Conservation (phyloP, 345 rosid genomes). For the Eutrema yunnanense region DNA sequence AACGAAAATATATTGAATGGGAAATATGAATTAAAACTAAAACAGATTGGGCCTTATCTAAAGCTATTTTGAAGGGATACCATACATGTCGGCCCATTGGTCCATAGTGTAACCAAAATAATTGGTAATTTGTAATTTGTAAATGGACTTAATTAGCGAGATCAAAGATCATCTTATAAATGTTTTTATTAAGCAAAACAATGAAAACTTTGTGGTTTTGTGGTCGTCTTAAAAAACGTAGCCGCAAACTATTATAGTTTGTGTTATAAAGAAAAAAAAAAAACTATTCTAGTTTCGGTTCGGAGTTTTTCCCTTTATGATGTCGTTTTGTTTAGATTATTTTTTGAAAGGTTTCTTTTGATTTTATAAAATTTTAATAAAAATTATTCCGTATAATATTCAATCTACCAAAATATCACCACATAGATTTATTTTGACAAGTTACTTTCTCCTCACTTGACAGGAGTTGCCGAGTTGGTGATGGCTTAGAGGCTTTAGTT, state of each 20-base stretch:
- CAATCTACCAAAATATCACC: neutral
- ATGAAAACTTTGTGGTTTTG: neutral
- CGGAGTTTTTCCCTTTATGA: too few relatives aligned
- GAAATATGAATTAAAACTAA: neutral
- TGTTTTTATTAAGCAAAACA: neutral
- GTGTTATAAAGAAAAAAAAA: too few relatives aligned
- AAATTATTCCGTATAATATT: neutral
- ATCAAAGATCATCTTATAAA: neutral
- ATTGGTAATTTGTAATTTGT: neutral
- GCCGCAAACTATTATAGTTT: too few relatives aligned
- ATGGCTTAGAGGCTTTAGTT: too few relatives aligned
- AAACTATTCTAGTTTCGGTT: too few relatives aligned
- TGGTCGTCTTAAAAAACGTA: neutral
- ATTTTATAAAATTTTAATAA: neutral
- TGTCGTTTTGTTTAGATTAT: too few relatives aligned
- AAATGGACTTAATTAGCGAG: neutral
- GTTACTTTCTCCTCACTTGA: too few relatives aligned
- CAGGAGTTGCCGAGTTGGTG: too few relatives aligned
- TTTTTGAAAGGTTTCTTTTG: neutral
- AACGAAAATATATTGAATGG: too few relatives aligned
- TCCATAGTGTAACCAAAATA: neutral
- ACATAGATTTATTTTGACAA: neutral
- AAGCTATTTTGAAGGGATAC: neutral
- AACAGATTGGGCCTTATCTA: neutral
- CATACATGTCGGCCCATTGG: neutral